These are phyloP conservation scores for Podospora conica DNA, from an alignment of 495 filamentous ascomycete genomes.

Conservation along the genomic window DNA sequence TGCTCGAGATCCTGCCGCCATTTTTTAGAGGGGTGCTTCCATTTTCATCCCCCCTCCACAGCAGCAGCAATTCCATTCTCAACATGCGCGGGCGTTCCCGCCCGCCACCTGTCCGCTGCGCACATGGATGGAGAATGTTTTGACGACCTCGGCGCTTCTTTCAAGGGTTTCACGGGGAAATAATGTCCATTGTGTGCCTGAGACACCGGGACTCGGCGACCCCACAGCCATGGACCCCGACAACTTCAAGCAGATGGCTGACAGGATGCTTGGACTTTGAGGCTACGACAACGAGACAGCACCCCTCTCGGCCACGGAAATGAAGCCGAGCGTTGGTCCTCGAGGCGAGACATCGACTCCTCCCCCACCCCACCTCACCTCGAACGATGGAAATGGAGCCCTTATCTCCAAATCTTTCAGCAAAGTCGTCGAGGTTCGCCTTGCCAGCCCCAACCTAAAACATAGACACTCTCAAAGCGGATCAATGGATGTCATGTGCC, in stretches of 20 bases:
- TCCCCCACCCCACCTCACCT: neutral
- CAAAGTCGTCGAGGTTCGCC: neutral
- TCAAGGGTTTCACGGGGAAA: neutral
- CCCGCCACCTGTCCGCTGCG: too few relatives aligned
- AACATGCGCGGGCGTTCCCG: too few relatives aligned
- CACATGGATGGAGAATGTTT: neutral
- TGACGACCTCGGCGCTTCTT: neutral
- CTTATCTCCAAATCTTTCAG: neutral
- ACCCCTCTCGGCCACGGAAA: neutral
- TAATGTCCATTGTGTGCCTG: neutral
- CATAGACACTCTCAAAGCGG: neutral
- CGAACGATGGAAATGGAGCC: neutral
- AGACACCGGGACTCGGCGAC: neutral
- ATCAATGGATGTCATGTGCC: neutral
- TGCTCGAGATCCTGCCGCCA: neutral
- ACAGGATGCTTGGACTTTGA: too few relatives aligned
- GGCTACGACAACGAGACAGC: neutral
- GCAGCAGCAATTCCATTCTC: too few relatives aligned
- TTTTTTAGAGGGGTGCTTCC: neutral
- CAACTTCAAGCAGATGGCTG: neutral
- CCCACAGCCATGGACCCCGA: neutral
- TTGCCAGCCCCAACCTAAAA: neutral
- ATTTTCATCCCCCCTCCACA: too few relatives aligned
- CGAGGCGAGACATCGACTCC: neutral
- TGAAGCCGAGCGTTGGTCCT: neutral